Evolutionary conservation across 2,329 filamentous ascomycete genomes (phyloP).

Genomic region (Ophiosphaerella herpotricha): DNA sequence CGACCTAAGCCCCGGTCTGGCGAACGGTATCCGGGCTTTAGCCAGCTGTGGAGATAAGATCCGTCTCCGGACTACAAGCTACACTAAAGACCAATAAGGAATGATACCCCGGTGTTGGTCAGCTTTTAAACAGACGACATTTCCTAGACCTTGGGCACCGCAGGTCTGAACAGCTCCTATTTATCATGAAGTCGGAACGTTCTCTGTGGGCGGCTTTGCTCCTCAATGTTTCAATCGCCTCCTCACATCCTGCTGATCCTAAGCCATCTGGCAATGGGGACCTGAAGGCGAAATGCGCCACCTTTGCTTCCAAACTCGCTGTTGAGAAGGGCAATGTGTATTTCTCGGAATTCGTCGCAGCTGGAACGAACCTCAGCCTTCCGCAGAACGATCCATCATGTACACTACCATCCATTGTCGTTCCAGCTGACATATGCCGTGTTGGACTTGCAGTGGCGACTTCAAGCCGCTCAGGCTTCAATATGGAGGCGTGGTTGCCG

Average conservation of each 20-base stretch:
- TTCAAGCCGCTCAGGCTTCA: slow-evolving; percentile 47
- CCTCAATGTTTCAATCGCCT: slow-evolving; percentile 11
- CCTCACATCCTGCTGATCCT: slow-evolving; percentile 5
- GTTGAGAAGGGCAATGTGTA: slow-evolving; percentile 44
- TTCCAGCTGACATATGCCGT: slow-evolving; percentile 47
- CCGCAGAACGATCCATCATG: slow-evolving; percentile 50
- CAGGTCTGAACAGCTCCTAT: not conserved
- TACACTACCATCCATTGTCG: slow-evolving; percentile 28
- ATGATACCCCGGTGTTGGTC: too few relatives aligned
- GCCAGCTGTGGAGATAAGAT: too few relatives aligned
- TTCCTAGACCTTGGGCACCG: too few relatives aligned
- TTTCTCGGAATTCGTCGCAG: slow-evolving; percentile 46
- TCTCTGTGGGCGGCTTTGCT: slow-evolving; percentile 14
- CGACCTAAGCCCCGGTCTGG: too few relatives aligned
- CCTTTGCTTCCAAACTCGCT: slow-evolving; percentile 35
- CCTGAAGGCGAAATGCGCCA: slow-evolving; percentile 29
- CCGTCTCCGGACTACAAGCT: too few relatives aligned
- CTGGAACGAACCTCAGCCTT: slow-evolving; percentile 47
- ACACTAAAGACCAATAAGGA: not conserved
- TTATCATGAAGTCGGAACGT: slow-evolving; percentile 25
- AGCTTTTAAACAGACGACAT: too few relatives aligned
- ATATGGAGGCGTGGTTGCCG: slow-evolving; percentile 53
- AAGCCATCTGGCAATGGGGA: slow-evolving; percentile 4
- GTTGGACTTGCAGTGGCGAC: slow-evolving; percentile 49
- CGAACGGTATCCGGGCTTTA: too few relatives aligned